Evolutionary conservation across 1,284 basidiomycete genomes (phyloP).

Genomic region (Cryptococcus neoformans): DNA sequence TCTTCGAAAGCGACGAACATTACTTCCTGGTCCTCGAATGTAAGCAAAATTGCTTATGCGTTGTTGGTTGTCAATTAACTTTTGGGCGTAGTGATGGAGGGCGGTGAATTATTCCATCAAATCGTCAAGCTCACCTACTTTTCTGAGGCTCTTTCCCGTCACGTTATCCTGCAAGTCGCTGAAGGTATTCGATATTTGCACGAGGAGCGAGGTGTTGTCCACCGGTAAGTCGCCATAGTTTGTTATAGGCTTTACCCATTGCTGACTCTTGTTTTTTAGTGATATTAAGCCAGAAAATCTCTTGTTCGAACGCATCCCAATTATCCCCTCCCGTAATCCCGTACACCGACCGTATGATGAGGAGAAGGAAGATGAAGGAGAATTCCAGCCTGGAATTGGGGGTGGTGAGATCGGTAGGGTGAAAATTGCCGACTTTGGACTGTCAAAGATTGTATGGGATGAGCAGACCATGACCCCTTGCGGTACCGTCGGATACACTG

Average conservation of each 20-base stretch:
- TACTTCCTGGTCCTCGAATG: slow-evolving; percentile 94
- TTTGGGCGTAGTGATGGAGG: slow-evolving; percentile 72
- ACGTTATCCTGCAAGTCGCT: slow-evolving; percentile 97
- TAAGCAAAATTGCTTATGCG: slow-evolving; percentile 49
- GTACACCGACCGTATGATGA: slow-evolving; percentile 89
- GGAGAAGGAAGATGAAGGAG: slow-evolving; percentile 98
- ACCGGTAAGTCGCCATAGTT: slow-evolving; percentile 57
- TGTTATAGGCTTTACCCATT: background rate
- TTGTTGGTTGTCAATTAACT: background rate
- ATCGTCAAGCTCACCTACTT: slow-evolving; percentile 99
- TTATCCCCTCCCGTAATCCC: slow-evolving; percentile 78
- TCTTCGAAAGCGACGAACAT: slow-evolving; percentile 87
- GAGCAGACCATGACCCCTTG: slow-evolving; percentile 99
- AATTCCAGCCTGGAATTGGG: slow-evolving; percentile 85
- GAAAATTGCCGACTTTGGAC: slow-evolving; percentile 98
- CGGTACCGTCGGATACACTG: slow-evolving; percentile 98
- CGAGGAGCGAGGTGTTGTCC: slow-evolving; percentile 96
- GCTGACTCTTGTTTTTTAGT: slow-evolving; percentile 30
- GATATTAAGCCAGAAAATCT: slow-evolving; percentile 99
- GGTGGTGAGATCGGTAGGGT: slow-evolving; percentile 97
- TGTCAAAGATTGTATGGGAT: slow-evolving; percentile 98
- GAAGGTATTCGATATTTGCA: slow-evolving; percentile 94
- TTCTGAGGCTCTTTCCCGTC: slow-evolving; percentile 88
- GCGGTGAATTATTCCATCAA: slow-evolving; percentile 98
- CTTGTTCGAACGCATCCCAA: slow-evolving; percentile 90